Evolutionary conservation across 2,329 filamentous ascomycete species (phyloP).

Genomic region (Aspergillus floridensis): DNA sequence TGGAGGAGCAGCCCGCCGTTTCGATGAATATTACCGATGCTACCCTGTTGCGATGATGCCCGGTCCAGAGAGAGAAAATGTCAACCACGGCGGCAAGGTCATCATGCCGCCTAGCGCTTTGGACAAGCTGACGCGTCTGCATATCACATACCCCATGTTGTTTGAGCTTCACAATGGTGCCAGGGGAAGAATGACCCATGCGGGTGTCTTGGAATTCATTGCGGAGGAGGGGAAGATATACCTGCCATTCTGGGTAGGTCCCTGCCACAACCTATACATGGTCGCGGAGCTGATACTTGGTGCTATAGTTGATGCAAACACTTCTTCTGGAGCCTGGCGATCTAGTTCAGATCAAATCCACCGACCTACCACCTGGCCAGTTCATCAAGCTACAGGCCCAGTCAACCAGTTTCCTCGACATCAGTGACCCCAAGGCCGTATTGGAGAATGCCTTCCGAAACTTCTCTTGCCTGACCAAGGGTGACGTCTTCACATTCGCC

Average conservation of each 20-base stretch:
- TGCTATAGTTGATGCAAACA: constrained; percentile 81
- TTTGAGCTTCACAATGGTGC: constrained; percentile 93
- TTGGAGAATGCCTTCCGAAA: constrained; percentile 95
- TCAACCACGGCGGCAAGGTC: constrained; percentile 97
- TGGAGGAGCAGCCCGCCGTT: constrained; percentile 63
- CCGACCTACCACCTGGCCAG: constrained; percentile 81
- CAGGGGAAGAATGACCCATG: constrained; percentile 77
- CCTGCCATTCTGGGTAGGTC: constrained; percentile 82
- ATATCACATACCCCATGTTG: constrained; percentile 95
- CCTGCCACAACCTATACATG: not conserved
- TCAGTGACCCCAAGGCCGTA: constrained; percentile 94
- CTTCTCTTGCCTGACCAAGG: constrained; percentile 89
- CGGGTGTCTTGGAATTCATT: constrained; percentile 94
- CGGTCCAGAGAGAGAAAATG: constrained; percentile 79
- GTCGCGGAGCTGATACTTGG: constrained; percentile 5
- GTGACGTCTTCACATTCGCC: constrained; percentile 91
- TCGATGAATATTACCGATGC: constrained; percentile 98
- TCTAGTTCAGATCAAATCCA: constrained; percentile 91
- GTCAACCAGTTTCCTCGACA: constrained; percentile 88
- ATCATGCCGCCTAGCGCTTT: constrained; percentile 94
- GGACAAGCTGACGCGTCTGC: constrained; percentile 91
- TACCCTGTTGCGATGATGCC: constrained; percentile 95
- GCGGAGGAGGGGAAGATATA: constrained; percentile 97
- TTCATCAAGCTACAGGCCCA: constrained; percentile 97
- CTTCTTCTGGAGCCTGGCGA: constrained; percentile 87